Percentiles rank a stretch among this genome's conserved stretches.
Evolutionary conservation across 2,329 filamentous ascomycete genomes (phyloP).

Genomic region (Venturia aucupariae): DNA sequence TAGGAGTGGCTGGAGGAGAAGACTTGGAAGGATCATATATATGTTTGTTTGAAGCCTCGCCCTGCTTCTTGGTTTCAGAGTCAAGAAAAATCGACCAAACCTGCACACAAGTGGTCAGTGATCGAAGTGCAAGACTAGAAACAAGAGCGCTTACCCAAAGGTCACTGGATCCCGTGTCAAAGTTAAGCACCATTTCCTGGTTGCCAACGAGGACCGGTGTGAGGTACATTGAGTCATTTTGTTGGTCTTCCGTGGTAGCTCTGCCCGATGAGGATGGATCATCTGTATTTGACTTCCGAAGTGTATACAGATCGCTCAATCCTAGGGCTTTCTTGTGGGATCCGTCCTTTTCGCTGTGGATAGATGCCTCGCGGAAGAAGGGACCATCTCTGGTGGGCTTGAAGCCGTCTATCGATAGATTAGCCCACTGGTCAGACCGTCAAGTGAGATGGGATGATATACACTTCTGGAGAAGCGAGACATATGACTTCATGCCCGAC

Average conservation of each 20-base stretch:
- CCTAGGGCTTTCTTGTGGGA: conserved; percentile 19
- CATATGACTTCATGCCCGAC: conserved; percentile 52
- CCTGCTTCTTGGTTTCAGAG: conserved; percentile 23
- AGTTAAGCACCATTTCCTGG: conserved; percentile 52
- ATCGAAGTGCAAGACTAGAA: not conserved
- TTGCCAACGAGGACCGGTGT: conserved; percentile 56
- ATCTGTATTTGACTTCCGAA: conserved; percentile 23
- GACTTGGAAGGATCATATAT: conserved; percentile 55
- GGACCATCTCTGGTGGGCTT: conserved; percentile 54
- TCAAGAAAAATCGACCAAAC: conserved; percentile 46
- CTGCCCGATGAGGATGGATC: conserved; percentile 27
- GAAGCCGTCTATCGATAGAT: conserved; percentile 38
- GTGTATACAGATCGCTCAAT: not conserved
- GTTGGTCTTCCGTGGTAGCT: conserved; percentile 53
- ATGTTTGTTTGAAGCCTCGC: conserved; percentile 35
- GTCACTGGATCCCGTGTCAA: conserved; percentile 60
- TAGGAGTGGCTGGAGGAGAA: conserved; percentile 42
- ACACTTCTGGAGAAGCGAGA: conserved; percentile 51
- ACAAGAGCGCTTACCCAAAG: conserved; percentile 26
- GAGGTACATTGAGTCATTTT: conserved; percentile 59
- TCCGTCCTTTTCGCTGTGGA: conserved; percentile 35
- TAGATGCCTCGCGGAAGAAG: conserved; percentile 39
- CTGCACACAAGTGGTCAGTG: not conserved
- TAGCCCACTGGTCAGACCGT: not conserved
- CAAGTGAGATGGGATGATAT: conserved; percentile 4